phyloP scores from a whole-genome alignment of 805 yeast species.

The Wickerhamiella cacticola region DNA sequence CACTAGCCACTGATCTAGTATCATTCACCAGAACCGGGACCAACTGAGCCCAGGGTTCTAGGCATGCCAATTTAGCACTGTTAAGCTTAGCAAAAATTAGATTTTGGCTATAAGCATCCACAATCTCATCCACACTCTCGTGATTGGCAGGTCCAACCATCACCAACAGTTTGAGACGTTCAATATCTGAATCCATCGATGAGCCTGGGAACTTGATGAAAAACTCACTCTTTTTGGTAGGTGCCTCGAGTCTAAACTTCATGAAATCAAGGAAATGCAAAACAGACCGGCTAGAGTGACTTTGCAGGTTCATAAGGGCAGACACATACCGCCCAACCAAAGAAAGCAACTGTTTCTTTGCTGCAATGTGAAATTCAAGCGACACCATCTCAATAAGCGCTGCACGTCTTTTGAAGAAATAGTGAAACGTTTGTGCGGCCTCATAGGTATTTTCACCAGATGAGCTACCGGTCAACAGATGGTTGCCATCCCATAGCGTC shows the following conservation, averaged over 20 bases:
- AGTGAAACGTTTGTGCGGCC: slow-evolving; percentile 35
- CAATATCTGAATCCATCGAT: background rate
- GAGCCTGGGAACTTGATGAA: background rate
- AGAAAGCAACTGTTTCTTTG: slow-evolving; percentile 37
- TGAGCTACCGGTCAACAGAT: slow-evolving; percentile 28
- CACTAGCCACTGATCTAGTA: slow-evolving; percentile 31
- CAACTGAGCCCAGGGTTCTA: slow-evolving; percentile 75
- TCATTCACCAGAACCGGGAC: slow-evolving; percentile 56
- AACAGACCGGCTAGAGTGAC: slow-evolving; percentile 45
- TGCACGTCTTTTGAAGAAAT: slow-evolving; percentile 51
- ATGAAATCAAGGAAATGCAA: slow-evolving; percentile 59
- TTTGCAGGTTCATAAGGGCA: slow-evolving; percentile 36
- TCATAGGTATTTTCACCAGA: slow-evolving; percentile 30
- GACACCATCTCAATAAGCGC: slow-evolving; percentile 53
- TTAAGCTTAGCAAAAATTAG: background rate
- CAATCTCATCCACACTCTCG: background rate
- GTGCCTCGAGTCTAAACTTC: slow-evolving; percentile 33
- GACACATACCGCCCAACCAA: slow-evolving; percentile 42
- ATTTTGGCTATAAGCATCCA: background rate
- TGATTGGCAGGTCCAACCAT: slow-evolving; percentile 1
- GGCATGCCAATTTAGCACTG: slow-evolving; percentile 41
- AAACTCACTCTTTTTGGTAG: background rate
- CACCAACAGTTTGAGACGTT: background rate
- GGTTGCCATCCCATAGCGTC: slow-evolving; percentile 41
- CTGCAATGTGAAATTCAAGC: slow-evolving; percentile 55